Evolutionary conservation across 2,329 filamentous ascomycete genomes (phyloP), one percentile per base, ranked within the genome.

Genomic region (Xylariaceae sp.): DNA sequence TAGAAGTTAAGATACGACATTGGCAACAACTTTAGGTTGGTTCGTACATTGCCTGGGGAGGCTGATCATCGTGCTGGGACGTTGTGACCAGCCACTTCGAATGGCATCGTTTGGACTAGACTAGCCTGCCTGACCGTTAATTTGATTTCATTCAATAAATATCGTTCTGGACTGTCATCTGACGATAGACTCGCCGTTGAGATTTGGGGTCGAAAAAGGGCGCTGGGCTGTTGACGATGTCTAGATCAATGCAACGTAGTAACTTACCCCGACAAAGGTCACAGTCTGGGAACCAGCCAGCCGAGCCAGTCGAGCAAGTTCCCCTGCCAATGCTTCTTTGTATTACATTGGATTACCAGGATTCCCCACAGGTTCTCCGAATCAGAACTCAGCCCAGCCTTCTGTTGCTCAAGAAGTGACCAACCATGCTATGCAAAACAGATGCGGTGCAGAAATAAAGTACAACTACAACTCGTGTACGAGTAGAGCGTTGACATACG

Each of bases 311-410:
- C 23, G 5, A 5, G 2, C 23, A 30, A 30, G 23, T 30, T 30
- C 42, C 45, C 49, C 23, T 51, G 52, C 44, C 54, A 13, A 49
- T 39, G 42, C 23, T 35, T 34, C 44, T 45, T 45, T 45, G 42
- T 6, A n/a, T 3, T 3, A 13, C 11, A n/a, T 23, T 39, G 56
- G 37, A 57, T 55, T 44, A 55, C 62, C 45, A 50, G 57, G 57
- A 54, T 59, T 2, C 39, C 35, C 17, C 15, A 47, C 55, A 1
- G 11, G 17, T 9, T 30, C 47, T 17, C 54, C 56, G 47, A 64
- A 64, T 64, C 53, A 62, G 4, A 18, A 49, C 45, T 18, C 13
- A 15, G 44, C 45, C 51, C 55, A 56, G 55, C 57, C 60, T 58
- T 35, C 57, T 55, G 59, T 55, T 47, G 60, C 55, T 15, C 49